Evolutionary conservation across 768 basidiomycete genomes (phyloP), one percentile per base, ranked within the genome.

Genomic region (Goffeauzyma gilvescens): DNA sequence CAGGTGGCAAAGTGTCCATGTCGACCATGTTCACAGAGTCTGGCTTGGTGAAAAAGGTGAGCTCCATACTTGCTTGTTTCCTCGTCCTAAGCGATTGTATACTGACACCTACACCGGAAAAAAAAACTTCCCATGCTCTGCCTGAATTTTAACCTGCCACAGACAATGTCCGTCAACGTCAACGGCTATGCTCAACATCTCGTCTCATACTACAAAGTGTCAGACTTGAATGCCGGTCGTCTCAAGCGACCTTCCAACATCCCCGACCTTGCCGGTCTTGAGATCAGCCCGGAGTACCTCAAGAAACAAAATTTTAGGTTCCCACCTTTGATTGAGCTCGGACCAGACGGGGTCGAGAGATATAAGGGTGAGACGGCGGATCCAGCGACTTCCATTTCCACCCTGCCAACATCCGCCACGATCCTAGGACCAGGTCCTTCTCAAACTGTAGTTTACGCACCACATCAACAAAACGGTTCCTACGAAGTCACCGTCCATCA

Each of bases 11-110:
- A 41, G 21, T 32, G n/a, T 21, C 33, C 33, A 13, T 41, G 40
- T 28, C 28, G 24, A 56, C 67, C 5, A 85, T 85, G 64, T 95
- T 90, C 72, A 90, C 89, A 59, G 63, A 71, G 0, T 79, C 85
- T 44, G 90, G 90, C 6, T 72, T 96, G 62, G 85, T 95, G 76
- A 96, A 96, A 71, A 93, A 95, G 75, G 90, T 86, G 33, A 52
- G 74, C 64, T 18, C 8, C 12, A 6, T 6, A 15, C 4, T 10
- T 15, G 23, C 15, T 32, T n/a, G n/a, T 28, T 37, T n/a, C 4
- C 26, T 38, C 37, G 22, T 46, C 48, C 57, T 22, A 31, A 26
- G 13, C 6, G 28, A 23, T 18, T 30, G 12, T 18, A 17, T 32
- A n/a, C 20, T 41, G 27, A 32, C n/a, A n/a, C n/a, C n/a, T n/a